These are phyloP conservation scores for Penicillium sp. DNA, from an alignment of 2,329 filamentous ascomycete genomes.

Conservation along the genomic window DNA sequence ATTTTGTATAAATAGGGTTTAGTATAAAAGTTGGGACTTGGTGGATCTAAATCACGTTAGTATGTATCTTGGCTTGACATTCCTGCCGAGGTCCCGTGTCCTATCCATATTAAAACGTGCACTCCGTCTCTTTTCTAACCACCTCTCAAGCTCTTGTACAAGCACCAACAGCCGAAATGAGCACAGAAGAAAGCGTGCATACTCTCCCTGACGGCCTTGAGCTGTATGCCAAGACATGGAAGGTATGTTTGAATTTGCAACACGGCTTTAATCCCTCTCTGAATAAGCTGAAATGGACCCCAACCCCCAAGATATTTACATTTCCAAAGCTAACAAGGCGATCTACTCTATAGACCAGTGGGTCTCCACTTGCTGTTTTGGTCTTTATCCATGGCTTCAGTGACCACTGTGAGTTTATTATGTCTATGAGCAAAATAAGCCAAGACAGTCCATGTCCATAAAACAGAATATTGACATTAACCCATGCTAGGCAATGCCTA, in stretches of 20 bases:
- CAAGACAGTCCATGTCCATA: neutral
- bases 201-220: constrained; percentile 53
- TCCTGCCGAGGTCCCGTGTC: neutral
- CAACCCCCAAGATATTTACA: neutral
- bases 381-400: constrained; percentile 88
- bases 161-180: constrained; percentile 19
- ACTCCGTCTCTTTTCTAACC: neutral
- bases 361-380: constrained; percentile 63
- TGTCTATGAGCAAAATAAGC: neutral
- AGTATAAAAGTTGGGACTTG: neutral
- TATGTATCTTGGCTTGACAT: neutral
- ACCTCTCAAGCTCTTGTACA: neutral
- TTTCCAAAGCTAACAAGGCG: neutral
- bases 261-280: neutral
- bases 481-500: constrained; percentile 65
- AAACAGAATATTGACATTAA: neutral
- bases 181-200: constrained; percentile 54
- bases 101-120: neutral
- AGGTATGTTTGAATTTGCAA: constrained; percentile 43
- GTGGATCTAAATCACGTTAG: neutral
- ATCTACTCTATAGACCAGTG: constrained; percentile 3
- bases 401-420: constrained; percentile 61
- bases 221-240: constrained; percentile 64
- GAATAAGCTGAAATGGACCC: neutral
- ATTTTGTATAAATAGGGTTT: neutral